Percentiles rank a stretch among this genome's conserved stretches.
Evolutionary conservation across 1,139 yeast genomes (phyloP).

Genomic region (Kurtzmaniella quercitrusa): DNA sequence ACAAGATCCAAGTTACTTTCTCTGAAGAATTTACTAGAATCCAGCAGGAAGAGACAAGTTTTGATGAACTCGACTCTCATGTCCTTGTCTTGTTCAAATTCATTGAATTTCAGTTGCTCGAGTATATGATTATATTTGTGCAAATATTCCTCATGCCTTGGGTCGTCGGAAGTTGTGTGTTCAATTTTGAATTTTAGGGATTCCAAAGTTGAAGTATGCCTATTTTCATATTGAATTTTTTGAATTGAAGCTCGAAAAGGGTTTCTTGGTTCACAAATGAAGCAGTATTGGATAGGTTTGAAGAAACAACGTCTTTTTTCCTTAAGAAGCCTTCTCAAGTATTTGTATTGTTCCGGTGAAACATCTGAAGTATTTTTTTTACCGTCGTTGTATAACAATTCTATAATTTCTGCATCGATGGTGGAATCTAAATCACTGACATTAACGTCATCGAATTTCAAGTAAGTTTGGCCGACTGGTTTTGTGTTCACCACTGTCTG

Average conservation of each 20-base stretch:
- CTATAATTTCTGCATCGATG: neutral
- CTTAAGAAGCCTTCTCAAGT: slow-evolving; percentile 14
- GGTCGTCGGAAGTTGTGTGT: neutral
- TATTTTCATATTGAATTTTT: neutral
- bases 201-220: neutral
- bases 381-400: neutral
- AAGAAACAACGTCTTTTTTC: slow-evolving; percentile 18
- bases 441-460: slow-evolving; percentile 9
- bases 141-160: neutral
- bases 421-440: slow-evolving; percentile 6
- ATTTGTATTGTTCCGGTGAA: slow-evolving; percentile 3
- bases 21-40: neutral
- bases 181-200: neutral
- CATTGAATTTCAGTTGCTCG: neutral
- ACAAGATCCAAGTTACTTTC: neutral
- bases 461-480: slow-evolving; percentile 10
- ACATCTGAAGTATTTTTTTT: neutral
- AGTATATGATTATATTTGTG: neutral
- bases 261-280: slow-evolving; percentile 16
- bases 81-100: neutral
- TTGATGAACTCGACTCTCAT: neutral
- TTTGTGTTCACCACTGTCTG: slow-evolving; percentile 1
- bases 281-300: slow-evolving; percentile 28
- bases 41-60: neutral
- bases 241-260: slow-evolving; percentile 10